These are phyloP conservation scores for Takashimella tepidaria DNA, from an alignment of 1,284 basidiomycete species.

Conservation along the genomic window DNA sequence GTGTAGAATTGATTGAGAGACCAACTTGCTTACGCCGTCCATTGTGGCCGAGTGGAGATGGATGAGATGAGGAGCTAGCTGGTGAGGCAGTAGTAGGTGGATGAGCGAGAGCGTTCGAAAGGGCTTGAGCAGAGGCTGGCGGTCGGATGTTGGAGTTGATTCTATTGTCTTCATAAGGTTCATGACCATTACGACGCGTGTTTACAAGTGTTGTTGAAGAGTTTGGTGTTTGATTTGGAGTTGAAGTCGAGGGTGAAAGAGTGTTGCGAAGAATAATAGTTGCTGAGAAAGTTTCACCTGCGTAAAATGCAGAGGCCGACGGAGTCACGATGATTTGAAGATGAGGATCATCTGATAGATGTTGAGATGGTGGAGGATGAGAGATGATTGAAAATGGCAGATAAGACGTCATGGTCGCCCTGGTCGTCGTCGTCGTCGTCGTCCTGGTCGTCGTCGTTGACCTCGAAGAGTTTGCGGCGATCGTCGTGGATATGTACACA, in stretches of 20 bases:
- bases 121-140: not conserved
- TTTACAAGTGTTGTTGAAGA: too few relatives aligned
- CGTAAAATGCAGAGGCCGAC: slow-evolving; percentile 82
- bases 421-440: too few relatives aligned
- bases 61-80: not conserved
- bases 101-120: not conserved
- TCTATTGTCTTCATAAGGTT: too few relatives aligned
- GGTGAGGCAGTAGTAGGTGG: not conserved
- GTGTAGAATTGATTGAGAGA: not conserved
- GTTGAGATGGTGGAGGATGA: slow-evolving; percentile 3
- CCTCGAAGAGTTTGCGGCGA: too few relatives aligned
- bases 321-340: slow-evolving; percentile 57
- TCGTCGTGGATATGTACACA: too few relatives aligned
- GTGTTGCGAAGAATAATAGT: slow-evolving; percentile 84
- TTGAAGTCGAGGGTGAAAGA: slow-evolving; percentile 37
- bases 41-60: not conserved
- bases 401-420: slow-evolving; percentile 23
- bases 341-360: slow-evolving; percentile 36
- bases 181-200: not conserved
- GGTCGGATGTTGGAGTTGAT: not conserved
- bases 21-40: not conserved
- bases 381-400: slow-evolving; percentile 16
- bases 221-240: slow-evolving; percentile 4
- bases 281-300: slow-evolving; percentile 79
- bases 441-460: too few relatives aligned